phyloP scores from a whole-genome alignment of 441 rosid species.

The Omphalea diandra region DNA sequence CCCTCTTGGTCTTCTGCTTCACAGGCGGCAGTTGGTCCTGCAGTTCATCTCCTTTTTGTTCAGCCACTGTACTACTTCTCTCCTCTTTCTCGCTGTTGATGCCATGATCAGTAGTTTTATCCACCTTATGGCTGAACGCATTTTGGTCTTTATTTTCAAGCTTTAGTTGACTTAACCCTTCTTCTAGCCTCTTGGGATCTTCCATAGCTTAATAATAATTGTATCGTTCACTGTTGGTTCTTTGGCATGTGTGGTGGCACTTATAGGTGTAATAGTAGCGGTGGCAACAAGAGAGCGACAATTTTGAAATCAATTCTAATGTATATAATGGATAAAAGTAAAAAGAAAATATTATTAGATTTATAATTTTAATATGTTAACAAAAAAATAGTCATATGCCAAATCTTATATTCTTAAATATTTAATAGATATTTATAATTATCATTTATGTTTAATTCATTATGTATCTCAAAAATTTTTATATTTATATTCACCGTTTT shows the following conservation, averaged over 20 bases:
- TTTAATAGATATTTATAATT: no score
- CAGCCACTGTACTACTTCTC: conserved; percentile 11
- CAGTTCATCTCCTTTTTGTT: conserved; percentile 20
- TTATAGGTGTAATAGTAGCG: neutral
- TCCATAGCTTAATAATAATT: conserved; percentile 32
- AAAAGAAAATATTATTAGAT: no score
- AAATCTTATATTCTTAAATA: no score
- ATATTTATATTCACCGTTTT: no score
- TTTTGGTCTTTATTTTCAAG: conserved; percentile 4
- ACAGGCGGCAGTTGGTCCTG: conserved; percentile 27
- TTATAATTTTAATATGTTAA: no score
- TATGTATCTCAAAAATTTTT: no score
- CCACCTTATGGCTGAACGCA: conserved; percentile 8
- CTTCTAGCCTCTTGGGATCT: conserved; percentile 51
- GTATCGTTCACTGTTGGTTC: neutral
- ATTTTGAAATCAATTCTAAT: neutral
- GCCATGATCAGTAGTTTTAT: conserved; percentile 2
- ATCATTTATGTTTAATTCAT: no score
- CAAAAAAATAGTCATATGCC: no score
- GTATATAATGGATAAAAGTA: no score
- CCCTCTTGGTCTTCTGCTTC: conserved; percentile 50
- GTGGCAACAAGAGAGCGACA: neutral
- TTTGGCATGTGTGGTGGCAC: neutral
- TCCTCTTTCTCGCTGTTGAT: conserved; percentile 16
- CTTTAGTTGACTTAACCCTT: conserved; percentile 34